Base-by-base conservation (phyloP, 106 monocot species). In the Platanthera zijinensis region DNA sequence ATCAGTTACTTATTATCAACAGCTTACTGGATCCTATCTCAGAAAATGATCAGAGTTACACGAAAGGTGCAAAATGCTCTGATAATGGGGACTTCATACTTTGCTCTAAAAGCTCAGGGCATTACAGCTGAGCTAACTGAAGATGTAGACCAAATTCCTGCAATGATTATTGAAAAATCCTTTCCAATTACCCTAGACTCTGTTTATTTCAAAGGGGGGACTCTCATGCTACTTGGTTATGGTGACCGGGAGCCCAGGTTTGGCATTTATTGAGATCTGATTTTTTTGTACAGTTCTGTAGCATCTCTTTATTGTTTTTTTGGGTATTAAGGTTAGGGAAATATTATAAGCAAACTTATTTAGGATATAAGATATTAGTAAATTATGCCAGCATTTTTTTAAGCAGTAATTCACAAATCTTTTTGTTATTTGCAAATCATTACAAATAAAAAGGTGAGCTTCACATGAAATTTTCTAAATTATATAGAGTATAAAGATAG, bases 181-280 rank as follows among this genome's bases (percentile, higher is more conserved):
- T 74, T 94, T 77, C 97, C 94, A 30, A 56, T 99, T 70, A 84
- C 87, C 13, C 71, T 99, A 74, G 97, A 99, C 85, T 88, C 89
- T 85, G 82, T 99, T 81, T 88, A 92, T 86, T 92, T 94, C 64
- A 80, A 79, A 72, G 91, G 80, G n/a, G 97, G 97, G 50, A 90
- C 87, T 46, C 54, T 99, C 14, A 89, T 94, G 97, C 84, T 99
- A 15, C 85, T 99, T 21, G 97, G 89, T 62, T 99, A 82, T 83
- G 97, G 97, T 80, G 97, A 99, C 52, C 80, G 82, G 59, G 97
- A 94, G 69, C 91, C 94, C 49, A 99, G 97, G 97, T 99, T 22
- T 81, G 83, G 46, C 13, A 72, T 39, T 66, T 39, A 39, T 39
- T 76, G 51, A 61, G 21, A 70, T 69, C 53, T 73, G 46, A n/a